Conservation (phyloP, 106 monocot species). For the Triglochin maritima region DNA sequence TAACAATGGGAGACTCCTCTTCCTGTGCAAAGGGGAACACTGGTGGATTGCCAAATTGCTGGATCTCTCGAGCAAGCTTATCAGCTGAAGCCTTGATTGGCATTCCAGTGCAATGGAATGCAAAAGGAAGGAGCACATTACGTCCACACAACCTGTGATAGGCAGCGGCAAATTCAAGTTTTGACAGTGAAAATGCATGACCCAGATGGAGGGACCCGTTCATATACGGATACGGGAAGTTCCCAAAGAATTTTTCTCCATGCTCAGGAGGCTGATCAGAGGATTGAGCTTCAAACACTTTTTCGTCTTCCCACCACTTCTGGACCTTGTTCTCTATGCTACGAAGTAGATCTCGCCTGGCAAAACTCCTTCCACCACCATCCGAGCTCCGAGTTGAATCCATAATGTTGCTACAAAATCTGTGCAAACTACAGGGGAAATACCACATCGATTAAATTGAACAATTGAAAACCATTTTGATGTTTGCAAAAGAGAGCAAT, state of each 20-base stretch:
- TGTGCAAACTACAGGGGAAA: background rate
- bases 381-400: conserved; percentile 14
- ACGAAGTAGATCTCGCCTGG: conserved; percentile 57
- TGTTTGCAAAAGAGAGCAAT: too few species aligned
- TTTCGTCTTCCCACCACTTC: conserved; percentile 50
- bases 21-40: conserved; percentile 49
- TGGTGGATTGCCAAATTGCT: conserved; percentile 61
- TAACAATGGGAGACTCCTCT: conserved; percentile 21
- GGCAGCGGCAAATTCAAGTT: conserved; percentile 74
- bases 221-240: conserved; percentile 97
- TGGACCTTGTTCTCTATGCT: conserved; percentile 58
- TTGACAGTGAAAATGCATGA: conserved; percentile 66
- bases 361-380: conserved; percentile 53
- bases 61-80: conserved; percentile 59
- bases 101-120: conserved; percentile 96
- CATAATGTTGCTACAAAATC: conserved; percentile 23
- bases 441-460: too few species aligned
- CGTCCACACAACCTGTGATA: conserved; percentile 61
- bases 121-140: conserved; percentile 85
- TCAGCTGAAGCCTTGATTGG: conserved; percentile 95
- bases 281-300: conserved; percentile 52
- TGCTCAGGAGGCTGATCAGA: conserved; percentile 21
- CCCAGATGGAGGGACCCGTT: conserved; percentile 79
- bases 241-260: conserved; percentile 88
- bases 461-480: too few species aligned